Percentiles rank a stretch among this genome's conserved stretches.
Evolutionary conservation across 2,329 filamentous ascomycete genomes (phyloP).

Genomic region (Domatiomyces catenatus): DNA sequence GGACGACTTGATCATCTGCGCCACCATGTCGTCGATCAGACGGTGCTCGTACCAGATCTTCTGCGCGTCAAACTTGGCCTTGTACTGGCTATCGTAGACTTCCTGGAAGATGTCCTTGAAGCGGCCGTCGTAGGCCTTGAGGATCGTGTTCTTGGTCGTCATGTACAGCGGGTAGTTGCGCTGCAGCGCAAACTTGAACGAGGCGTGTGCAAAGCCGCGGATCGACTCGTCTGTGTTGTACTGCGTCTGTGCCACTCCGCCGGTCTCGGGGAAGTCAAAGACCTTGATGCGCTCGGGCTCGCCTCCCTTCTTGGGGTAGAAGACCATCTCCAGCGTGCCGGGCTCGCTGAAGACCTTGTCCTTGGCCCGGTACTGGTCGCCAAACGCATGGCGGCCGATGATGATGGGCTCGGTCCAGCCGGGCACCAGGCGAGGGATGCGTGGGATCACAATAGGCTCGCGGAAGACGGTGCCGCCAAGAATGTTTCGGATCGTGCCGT

Average conservation of each 20-base stretch:
- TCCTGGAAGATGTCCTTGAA: conserved; percentile 99
- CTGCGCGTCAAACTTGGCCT: conserved; percentile 75
- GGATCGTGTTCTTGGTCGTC: conserved; percentile 99
- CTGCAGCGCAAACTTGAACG: conserved; percentile 83
- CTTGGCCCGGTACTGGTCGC: conserved; percentile 96
- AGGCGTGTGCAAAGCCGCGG: conserved; percentile 82
- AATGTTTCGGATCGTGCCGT: conserved; percentile 64
- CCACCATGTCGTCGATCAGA: conserved; percentile 98
- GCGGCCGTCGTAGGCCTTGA: conserved; percentile 95
- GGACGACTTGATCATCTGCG: conserved; percentile 98
- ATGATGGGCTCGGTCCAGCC: conserved; percentile 99
- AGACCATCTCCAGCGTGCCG: conserved; percentile 89
- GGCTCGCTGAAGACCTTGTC: conserved; percentile 69
- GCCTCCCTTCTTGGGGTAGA: conserved; percentile 58
- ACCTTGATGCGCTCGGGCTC: conserved; percentile 77
- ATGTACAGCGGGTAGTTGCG: conserved; percentile 92
- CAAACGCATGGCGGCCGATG: conserved; percentile 95
- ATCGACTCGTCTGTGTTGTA: conserved; percentile 99
- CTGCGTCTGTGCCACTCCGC: conserved; percentile 83
- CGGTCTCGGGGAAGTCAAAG: conserved; percentile 71
- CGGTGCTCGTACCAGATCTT: conserved; percentile 99
- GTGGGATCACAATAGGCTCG: conserved; percentile 91
- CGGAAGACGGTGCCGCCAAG: conserved; percentile 94
- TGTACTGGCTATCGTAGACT: conserved; percentile 77
- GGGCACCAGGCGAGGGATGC: conserved; percentile 81